Evolutionary conservation across 176 grass and related monocot genomes (phyloP), one percentile per base, ranked within the genome.

Genomic region (Bolboschoenus planiculmis): DNA sequence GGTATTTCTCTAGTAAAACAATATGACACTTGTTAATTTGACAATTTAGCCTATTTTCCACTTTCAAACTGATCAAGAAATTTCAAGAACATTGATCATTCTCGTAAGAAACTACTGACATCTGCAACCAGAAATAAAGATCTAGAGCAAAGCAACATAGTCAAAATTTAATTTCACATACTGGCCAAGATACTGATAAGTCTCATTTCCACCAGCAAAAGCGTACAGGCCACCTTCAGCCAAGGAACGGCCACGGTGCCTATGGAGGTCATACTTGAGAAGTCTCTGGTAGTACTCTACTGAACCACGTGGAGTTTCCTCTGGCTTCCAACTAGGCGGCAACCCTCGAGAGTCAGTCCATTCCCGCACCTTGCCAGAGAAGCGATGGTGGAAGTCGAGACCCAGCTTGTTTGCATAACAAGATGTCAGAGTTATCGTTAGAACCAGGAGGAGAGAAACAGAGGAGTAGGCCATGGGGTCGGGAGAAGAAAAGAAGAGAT

Each of bases 301-400:
- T 48, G 92, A 57, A 58, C 89, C 70, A 29, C 85, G 46, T 13
- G 51, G n/a, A 1, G 18, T 57, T 3, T 81, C 89, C 1, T 40
- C 55, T 0, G 57, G 70, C 0, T 76, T 85, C 89, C 90, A 61
- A 24, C 34, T 71, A 3, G 73, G 83, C 1, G 63, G 71, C 75
- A 79, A 62, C 4, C 84, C 95, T 2, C 82, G 85, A 10, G 74
- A 85, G 64, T 90, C 86, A 1, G 81, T 83, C 92, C 92, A 95
- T 30, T 14, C 85, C 29, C 78, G 84, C 10, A 95, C 90, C 23
- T 79, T 73, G 40, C 87, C 57, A n/a, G 96, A 95, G 26, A 87
- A 95, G 0, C 89, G 86, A 74, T 98, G 96, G 87, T 98, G 92
- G 75, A 95, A 80, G 16, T 98, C 82, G 56, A 98, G 79, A 1